Percentiles rank a stretch among this genome's conserved stretches.
Conservation (phyloP, 2,329 filamentous ascomycete genomes). For the Colletotrichum cereale region DNA sequence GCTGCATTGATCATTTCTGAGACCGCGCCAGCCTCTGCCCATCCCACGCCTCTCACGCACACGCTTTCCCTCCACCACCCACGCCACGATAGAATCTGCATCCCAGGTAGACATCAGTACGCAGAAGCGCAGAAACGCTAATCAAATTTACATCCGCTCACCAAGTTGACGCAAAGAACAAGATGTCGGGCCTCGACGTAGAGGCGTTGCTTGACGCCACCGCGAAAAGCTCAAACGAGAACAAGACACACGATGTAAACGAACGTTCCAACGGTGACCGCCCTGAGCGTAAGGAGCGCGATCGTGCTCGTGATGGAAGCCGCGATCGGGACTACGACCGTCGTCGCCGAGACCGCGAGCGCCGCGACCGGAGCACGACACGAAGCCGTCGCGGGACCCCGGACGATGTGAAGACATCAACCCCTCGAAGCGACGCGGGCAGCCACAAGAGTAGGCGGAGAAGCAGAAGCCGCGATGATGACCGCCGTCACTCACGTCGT, state of each 20-base stretch:
- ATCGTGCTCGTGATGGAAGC: conserved; percentile 61
- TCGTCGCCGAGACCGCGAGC: conserved; percentile 62
- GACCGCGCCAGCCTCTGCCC: conserved; percentile 21
- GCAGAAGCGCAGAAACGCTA: not conserved
- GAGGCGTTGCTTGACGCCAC: conserved; percentile 92
- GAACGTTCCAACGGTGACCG: conserved; percentile 69
- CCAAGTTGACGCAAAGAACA: conserved; percentile 37
- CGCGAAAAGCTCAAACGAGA: conserved; percentile 70
- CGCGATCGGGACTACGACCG: conserved; percentile 62
- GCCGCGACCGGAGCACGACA: conserved; percentile 68
- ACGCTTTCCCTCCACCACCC: conserved; percentile 11
- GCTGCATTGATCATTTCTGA: conserved; percentile 15
- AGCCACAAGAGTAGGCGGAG: conserved; percentile 86
- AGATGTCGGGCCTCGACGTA: conserved; percentile 74
- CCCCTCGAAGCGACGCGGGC: conserved; percentile 80
- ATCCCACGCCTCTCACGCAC: conserved; percentile 5
- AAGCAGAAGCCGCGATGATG: conserved; percentile 83
- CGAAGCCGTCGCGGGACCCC: conserved; percentile 62
- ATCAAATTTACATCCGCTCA: not conserved
- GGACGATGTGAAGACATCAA: conserved; percentile 72
- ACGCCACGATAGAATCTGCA: conserved; percentile 13
- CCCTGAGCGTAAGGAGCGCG: conserved; percentile 59
- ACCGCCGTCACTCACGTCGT: conserved; percentile 79
- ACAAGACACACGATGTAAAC: conserved; percentile 63
- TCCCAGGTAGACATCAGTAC: not conserved